A percentile compares a stretch with the other conserved stretches of the same genome.
Evolutionary conservation across 2,329 filamentous ascomycete genomes (phyloP).

Genomic region (Stagonosporopsis vannaccii): DNA sequence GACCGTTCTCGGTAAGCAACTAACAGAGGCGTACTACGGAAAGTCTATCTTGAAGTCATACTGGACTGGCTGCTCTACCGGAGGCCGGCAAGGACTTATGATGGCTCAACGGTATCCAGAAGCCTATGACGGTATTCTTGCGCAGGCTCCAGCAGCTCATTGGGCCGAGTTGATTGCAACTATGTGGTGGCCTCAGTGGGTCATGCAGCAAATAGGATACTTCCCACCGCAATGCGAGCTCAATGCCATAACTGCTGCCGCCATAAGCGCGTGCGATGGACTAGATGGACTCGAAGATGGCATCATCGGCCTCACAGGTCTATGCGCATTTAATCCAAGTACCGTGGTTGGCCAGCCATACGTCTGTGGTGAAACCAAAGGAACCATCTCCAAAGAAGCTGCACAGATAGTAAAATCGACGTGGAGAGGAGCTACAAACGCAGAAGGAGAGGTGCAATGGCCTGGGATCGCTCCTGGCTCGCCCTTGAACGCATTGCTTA

Average conservation of each 20-base stretch:
- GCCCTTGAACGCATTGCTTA: neutral
- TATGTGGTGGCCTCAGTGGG: conserved; percentile 24
- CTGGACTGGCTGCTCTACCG: conserved; percentile 45
- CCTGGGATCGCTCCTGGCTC: conserved; percentile 4
- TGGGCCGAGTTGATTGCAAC: conserved; percentile 20
- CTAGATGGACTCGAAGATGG: conserved; percentile 31
- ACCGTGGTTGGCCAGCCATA: conserved; percentile 11
- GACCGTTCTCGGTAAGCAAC: conserved; percentile 10
- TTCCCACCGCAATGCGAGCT: conserved; percentile 31
- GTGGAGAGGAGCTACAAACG: conserved; percentile 21
- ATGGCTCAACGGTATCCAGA: conserved; percentile 41
- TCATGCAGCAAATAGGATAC: conserved; percentile 25
- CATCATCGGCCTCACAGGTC: conserved; percentile 27
- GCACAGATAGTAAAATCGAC: conserved; percentile 10
- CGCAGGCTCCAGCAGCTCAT: conserved; percentile 35
- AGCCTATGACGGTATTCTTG: conserved; percentile 40
- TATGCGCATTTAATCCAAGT: conserved; percentile 31
- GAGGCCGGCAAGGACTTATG: conserved; percentile 42
- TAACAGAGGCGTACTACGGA: conserved; percentile 38
- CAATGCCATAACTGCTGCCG: conserved; percentile 26
- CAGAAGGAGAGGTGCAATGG: conserved; percentile 16
- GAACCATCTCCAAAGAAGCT: conserved; percentile 1
- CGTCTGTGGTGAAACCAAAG: conserved; percentile 4
- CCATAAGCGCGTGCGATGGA: conserved; percentile 30
- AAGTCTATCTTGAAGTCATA: conserved; percentile 39